A percentile compares a stretch with the other conserved stretches of the same genome.
Evolutionary conservation across 805 yeast species (phyloP).

Genomic region (Blastobotrys robertii): DNA sequence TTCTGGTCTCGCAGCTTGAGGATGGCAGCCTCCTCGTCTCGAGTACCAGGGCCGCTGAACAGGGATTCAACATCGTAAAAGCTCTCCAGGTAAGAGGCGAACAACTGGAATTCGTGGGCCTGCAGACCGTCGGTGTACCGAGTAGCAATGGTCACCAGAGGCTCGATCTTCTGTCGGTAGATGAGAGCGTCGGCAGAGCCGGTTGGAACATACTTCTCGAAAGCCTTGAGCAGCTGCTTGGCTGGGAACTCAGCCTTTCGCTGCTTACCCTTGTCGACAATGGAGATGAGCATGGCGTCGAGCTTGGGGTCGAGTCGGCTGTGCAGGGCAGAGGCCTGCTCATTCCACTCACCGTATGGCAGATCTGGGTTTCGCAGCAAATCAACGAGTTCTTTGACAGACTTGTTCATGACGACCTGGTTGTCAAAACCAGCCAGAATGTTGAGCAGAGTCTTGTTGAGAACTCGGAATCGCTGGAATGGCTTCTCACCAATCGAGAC

Average conservation of each 20-base stretch:
- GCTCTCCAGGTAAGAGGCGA: constrained; percentile 57
- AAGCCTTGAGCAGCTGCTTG: constrained; percentile 61
- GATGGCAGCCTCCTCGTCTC: constrained; percentile 81
- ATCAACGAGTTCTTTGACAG: constrained; percentile 62
- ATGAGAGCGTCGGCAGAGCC: constrained; percentile 35
- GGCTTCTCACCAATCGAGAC: constrained; percentile 75
- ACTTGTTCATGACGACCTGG: constrained; percentile 84
- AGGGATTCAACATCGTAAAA: constrained; percentile 70
- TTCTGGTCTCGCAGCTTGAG: constrained; percentile 81
- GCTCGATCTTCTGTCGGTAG: constrained; percentile 54
- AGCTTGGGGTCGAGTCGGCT: constrained; percentile 76
- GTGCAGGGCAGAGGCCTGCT: constrained; percentile 81
- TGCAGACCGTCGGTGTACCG: constrained; percentile 66
- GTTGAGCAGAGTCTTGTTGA: constrained; percentile 55
- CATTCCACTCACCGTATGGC: constrained; percentile 89
- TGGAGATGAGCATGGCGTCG: constrained; percentile 53
- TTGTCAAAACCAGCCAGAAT: constrained; percentile 89
- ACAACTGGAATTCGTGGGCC: constrained; percentile 73
- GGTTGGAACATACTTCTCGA: constrained; percentile 54
- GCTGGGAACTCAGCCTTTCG: constrained; percentile 90
- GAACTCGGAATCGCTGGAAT: constrained; percentile 56
- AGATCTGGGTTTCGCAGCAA: constrained; percentile 69
- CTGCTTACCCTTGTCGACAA: constrained; percentile 54
- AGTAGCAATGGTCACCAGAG: constrained; percentile 60
- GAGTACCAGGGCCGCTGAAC: constrained; percentile 53